phyloP scores from a whole-genome alignment of 176 grass and related monocot genomes.

The Carex cristatella region DNA sequence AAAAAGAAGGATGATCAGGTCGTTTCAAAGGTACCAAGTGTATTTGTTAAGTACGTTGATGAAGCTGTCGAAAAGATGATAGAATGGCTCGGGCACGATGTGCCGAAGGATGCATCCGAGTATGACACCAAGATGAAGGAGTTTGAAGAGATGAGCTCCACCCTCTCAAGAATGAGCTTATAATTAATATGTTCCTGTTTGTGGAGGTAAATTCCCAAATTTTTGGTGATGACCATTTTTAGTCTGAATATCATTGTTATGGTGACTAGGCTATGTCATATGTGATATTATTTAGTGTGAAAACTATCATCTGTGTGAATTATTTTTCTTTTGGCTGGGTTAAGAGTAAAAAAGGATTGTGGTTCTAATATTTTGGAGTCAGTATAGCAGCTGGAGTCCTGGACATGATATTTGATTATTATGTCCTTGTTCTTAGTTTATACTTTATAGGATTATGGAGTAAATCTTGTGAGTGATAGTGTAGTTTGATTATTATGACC shows the following conservation, averaged over 20 bases:
- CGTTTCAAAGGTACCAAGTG: conserved; percentile 29
- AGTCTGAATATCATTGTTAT: background rate
- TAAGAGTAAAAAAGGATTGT: too few relatives aligned
- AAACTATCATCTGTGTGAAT: too few relatives aligned
- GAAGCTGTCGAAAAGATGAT: conserved; percentile 52
- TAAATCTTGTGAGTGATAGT: background rate
- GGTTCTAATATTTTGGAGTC: too few relatives aligned
- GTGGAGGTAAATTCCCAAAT: conserved; percentile 48
- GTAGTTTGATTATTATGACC: too few relatives aligned
- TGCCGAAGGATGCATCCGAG: conserved; percentile 44
- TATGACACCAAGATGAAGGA: conserved; percentile 81
- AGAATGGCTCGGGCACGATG: conserved; percentile 54
- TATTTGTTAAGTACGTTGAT: conserved; percentile 62
- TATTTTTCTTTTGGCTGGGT: too few relatives aligned
- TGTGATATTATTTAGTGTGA: too few relatives aligned
- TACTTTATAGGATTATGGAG: background rate
- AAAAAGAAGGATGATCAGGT: conserved; percentile 84
- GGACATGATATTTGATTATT: too few relatives aligned
- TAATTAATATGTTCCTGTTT: conserved; percentile 24
- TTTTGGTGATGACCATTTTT: conserved; percentile 28
- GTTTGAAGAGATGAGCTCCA: conserved; percentile 60
- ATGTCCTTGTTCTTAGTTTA: background rate
- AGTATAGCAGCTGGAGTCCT: too few relatives aligned
- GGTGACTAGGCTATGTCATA: too few relatives aligned
- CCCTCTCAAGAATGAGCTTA: conserved; percentile 14